Evolutionary conservation across 2,329 filamentous ascomycete genomes (phyloP), one percentile per base, ranked within the genome.

Genomic region (Ophiobolus disseminans): DNA sequence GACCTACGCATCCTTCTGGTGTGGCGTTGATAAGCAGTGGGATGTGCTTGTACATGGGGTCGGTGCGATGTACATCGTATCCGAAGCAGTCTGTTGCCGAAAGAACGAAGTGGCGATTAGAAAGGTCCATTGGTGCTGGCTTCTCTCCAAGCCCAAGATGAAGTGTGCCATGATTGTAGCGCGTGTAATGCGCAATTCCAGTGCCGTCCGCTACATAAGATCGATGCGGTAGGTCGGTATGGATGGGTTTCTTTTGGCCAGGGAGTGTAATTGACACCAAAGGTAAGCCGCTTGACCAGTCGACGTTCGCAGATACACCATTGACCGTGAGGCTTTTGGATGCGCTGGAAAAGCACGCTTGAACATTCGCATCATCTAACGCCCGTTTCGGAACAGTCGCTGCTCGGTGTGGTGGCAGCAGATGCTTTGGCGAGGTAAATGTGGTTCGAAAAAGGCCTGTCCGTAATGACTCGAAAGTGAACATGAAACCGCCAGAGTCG

Each of bases 21-120:
- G 83, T 86, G 0, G 82, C 84, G 45, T 88, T 88, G 70, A 90
- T 86, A 21, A 91, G 75, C 0, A 90, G 78, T 0, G 88, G 88
- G 30, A 90, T 88, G 60, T 90, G 85, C 72, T 91, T 90, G 75
- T 90, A 90, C 44, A 90, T 76, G 0, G 87, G 87, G 66, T 90
- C 87, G 2, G 86, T 87, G 8, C 81, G 80, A 64, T 89, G 84
- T 3, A 85, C 82, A 58, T 90, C 86, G 62, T 91, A 90, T 2
- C 87, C 86, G 58, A 90, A 90, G 28, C 82, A 86, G 68, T 90
- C 87, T 0, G 85, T 89, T 2, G 85, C 86, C 0, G 86, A 84
- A 11, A 90, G 75, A 20, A 81, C 79, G 66, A 90, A 90, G 20
- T 82, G 78, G 0, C 87, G 80, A 23, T 85, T 86, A 0, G 81